Conservation (phyloP, 192 early-diverging fungal species). For the Coemansia sp. region DNA sequence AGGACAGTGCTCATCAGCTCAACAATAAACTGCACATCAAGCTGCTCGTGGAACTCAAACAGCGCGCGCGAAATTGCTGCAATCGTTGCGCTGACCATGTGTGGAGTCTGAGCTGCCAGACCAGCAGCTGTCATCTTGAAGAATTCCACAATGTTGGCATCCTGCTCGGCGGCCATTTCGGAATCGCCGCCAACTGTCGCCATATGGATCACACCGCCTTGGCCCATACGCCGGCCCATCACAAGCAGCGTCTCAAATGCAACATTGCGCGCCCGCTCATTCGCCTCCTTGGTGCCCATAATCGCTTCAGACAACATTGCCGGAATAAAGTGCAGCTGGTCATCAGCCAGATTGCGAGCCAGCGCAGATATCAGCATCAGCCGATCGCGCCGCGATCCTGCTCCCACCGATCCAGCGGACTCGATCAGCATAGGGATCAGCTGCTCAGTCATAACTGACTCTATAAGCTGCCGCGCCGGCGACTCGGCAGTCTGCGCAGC, state of each 20-base stretch:
- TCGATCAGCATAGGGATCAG: conserved; percentile 78
- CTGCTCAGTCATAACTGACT: conserved; percentile 52
- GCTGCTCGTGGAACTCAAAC: conserved; percentile 84
- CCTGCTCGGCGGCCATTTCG: conserved; percentile 24
- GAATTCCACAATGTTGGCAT: conserved; percentile 75
- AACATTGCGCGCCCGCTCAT: conserved; percentile 78
- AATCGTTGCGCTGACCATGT: conserved; percentile 92
- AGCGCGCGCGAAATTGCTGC: conserved; percentile 79
- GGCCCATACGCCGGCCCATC: conserved; percentile 90
- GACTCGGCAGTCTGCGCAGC: conserved; percentile 36
- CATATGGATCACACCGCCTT: conserved; percentile 59
- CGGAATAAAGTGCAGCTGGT: conserved; percentile 84
- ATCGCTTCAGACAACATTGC: conserved; percentile 88
- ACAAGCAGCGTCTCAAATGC: conserved; percentile 83
- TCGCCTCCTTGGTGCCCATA: conserved; percentile 88
- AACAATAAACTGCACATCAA: conserved; percentile 63
- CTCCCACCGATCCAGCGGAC: conserved; percentile 63
- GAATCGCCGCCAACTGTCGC: conserved; percentile 28
- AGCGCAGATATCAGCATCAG: conserved; percentile 67
- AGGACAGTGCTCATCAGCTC: conserved; percentile 81
- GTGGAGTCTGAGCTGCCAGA: conserved; percentile 83
- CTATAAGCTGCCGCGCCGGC: conserved; percentile 33
- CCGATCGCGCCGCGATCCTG: conserved; percentile 80
- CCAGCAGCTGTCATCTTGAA: conserved; percentile 94
- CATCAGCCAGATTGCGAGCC: conserved; percentile 62